These are phyloP conservation scores for Rosa chinensis DNA, from an alignment of 306 rosid genomes.

Conservation along the genomic window DNA sequence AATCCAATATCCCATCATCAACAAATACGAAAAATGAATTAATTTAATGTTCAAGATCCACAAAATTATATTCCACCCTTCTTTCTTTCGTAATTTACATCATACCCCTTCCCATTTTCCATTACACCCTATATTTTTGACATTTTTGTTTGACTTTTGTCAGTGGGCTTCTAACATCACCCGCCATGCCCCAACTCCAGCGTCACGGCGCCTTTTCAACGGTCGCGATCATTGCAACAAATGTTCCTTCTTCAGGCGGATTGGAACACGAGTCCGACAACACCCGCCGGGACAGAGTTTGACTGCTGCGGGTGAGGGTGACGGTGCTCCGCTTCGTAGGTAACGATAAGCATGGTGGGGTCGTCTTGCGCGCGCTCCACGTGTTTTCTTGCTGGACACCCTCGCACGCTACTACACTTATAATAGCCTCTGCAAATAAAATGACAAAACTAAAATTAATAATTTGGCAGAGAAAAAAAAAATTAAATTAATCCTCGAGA, in stretches of 20 bases:
- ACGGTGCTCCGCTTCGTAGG: conserved; percentile 51
- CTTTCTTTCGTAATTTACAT: conserved; percentile 7
- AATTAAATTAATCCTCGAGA: not conserved
- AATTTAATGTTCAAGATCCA: not conserved
- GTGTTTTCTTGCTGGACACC: conserved; percentile 85
- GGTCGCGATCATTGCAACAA: not conserved
- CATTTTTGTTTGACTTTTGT: not conserved
- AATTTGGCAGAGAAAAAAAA: not conserved
- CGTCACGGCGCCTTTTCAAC: not conserved
- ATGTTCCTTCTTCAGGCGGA: not conserved
- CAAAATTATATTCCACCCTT: conserved; percentile 14
- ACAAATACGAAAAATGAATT: not conserved
- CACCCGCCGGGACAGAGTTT: not conserved
- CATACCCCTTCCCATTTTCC: not conserved
- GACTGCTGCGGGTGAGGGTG: conserved; percentile 22
- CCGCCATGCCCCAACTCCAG: not conserved
- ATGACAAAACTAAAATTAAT: not conserved
- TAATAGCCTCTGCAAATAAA: conserved; percentile 59
- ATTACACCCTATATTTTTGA: not conserved
- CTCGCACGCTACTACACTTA: conserved; percentile 71
- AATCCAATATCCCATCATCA: conserved; percentile 6
- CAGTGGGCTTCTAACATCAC: not conserved
- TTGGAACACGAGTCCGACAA: not conserved
- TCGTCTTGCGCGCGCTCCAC: conserved; percentile 65
- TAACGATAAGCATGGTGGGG: conserved; percentile 46